These are phyloP conservation scores for Torulaspora delbrueckii DNA, from an alignment of 805 yeast genomes.

Conservation along the genomic window DNA sequence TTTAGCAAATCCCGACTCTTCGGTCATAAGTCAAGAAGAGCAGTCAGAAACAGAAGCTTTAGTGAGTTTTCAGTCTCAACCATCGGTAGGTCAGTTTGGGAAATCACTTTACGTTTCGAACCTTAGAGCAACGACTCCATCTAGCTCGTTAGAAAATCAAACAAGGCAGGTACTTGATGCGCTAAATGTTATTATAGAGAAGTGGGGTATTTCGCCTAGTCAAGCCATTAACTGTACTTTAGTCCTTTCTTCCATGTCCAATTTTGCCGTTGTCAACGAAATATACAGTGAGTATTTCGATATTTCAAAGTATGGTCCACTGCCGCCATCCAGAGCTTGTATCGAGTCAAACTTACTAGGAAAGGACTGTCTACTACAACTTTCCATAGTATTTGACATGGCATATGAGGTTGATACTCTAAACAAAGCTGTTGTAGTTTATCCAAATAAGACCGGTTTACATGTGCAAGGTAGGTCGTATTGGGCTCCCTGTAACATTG, in stretches of 20 bases:
- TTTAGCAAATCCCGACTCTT: background rate
- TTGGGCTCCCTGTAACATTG: slow-evolving; percentile 98
- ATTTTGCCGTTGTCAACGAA: slow-evolving; percentile 57
- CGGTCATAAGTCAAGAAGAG: background rate
- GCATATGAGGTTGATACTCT: slow-evolving; percentile 7
- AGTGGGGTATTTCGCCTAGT: slow-evolving; percentile 36
- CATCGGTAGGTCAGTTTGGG: slow-evolving; percentile 22
- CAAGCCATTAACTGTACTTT: slow-evolving; percentile 58
- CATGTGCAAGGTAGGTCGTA: slow-evolving; percentile 91
- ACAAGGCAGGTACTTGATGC: slow-evolving; percentile 45
- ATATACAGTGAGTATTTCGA: slow-evolving; percentile 55
- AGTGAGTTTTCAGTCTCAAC: background rate
- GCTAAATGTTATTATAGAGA: slow-evolving; percentile 35
- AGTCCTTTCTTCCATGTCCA: slow-evolving; percentile 56
- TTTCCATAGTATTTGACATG: slow-evolving; percentile 55
- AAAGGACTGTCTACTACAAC: slow-evolving; percentile 32
- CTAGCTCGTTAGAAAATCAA: slow-evolving; percentile 40
- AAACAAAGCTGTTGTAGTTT: slow-evolving; percentile 1
- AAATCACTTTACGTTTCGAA: slow-evolving; percentile 43
- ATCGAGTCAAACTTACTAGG: slow-evolving; percentile 53
- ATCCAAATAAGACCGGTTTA: slow-evolving; percentile 53
- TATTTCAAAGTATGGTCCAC: slow-evolving; percentile 37
- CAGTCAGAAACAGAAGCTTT: background rate
- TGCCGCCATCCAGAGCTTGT: slow-evolving; percentile 89
- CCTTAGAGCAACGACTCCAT: slow-evolving; percentile 31